phyloP scores from a whole-genome alignment of 441 rosid genomes.

The Pelargonium citronellum region DNA sequence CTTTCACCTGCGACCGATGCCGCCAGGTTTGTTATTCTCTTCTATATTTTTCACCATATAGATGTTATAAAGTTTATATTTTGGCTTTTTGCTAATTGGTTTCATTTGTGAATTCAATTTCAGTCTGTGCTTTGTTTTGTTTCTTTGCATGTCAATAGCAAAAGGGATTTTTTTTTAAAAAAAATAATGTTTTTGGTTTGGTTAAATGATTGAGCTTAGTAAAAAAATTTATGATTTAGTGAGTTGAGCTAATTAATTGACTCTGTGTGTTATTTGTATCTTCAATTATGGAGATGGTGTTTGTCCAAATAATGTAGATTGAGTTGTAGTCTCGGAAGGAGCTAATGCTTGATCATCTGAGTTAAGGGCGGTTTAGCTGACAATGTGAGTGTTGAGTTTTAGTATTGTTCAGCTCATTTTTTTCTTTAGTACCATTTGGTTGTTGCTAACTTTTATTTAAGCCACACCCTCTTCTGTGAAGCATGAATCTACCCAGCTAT shows the following conservation, averaged over 20 bases:
- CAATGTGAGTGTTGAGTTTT: neutral
- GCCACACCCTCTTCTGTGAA: neutral
- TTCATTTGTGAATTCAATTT: neutral
- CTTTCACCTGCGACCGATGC: conserved; percentile 29
- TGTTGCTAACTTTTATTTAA: too few species aligned
- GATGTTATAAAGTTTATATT: neutral
- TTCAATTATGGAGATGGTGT: neutral
- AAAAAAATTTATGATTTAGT: neutral
- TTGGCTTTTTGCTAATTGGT: too few species aligned
- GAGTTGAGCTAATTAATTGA: neutral
- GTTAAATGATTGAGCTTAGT: too few species aligned
- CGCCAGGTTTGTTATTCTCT: conserved; percentile 5
- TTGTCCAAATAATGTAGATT: neutral
- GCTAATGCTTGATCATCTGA: neutral
- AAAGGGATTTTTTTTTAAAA: too few species aligned
- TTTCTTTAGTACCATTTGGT: too few species aligned
- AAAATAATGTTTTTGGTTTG: too few species aligned
- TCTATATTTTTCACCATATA: neutral
- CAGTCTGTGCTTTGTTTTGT: too few species aligned
- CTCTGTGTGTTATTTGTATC: neutral
- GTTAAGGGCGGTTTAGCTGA: neutral
- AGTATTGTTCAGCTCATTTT: neutral
- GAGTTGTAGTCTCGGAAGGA: neutral
- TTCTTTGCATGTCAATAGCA: too few species aligned
- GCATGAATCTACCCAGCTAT: neutral